Percentiles rank a stretch among this genome's conserved stretches.
Evolutionary conservation across 1,139 yeast genomes (phyloP).

Genomic region (Debaryomyces fabryi): DNA sequence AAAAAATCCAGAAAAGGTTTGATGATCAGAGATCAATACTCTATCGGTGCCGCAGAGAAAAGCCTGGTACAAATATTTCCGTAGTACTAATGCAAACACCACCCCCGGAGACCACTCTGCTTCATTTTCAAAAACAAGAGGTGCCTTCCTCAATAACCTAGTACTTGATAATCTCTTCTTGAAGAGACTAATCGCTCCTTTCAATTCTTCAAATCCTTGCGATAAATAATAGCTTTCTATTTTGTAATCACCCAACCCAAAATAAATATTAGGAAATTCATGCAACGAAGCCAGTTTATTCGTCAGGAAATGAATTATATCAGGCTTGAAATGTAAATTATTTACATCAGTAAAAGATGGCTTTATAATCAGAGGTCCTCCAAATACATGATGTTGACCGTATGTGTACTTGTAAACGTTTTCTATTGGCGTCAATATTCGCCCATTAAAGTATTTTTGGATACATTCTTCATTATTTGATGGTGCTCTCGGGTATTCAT

Average conservation of each 20-base stretch:
- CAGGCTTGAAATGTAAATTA: not conserved
- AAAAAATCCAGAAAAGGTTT: slow-evolving; percentile 4
- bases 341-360: not conserved
- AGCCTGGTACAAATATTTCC: not conserved
- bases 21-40: not conserved
- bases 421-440: not conserved
- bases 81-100: not conserved
- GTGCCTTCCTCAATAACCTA: not conserved
- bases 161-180: not conserved
- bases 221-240: not conserved
- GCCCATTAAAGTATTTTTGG: not conserved
- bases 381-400: not conserved
- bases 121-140: not conserved
- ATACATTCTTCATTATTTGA: not conserved
- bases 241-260: not conserved
- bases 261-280: not conserved
- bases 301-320: not conserved
- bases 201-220: not conserved
- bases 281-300: not conserved
- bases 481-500: not conserved
- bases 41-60: not conserved
- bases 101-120: not conserved
- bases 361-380: not conserved
- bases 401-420: not conserved
- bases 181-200: not conserved